Evolutionary conservation across 768 basidiomycete species (phyloP).

Genomic region (Trametes coccinea): DNA sequence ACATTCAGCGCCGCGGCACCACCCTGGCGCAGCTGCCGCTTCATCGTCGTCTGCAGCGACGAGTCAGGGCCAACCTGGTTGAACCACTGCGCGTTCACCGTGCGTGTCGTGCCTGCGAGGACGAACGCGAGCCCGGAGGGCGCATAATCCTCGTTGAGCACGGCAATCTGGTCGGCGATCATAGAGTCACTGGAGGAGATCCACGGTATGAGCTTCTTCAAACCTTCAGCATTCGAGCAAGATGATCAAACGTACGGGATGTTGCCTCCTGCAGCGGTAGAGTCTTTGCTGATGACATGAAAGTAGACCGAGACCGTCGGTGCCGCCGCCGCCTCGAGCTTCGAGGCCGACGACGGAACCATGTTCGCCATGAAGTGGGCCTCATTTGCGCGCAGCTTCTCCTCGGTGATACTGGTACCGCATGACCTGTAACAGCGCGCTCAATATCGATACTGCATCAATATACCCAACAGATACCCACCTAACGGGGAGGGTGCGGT

Average conservation of each 20-base stretch:
- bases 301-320: constrained; percentile 42
- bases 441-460: background rate
- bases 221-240: too few relatives aligned
- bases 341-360: constrained; percentile 26
- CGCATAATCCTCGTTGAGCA: constrained; percentile 45
- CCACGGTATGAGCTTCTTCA: too few relatives aligned
- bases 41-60: constrained; percentile 47
- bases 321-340: constrained; percentile 13
- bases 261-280: constrained; percentile 41
- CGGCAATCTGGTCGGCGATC: constrained; percentile 43
- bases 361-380: constrained; percentile 44
- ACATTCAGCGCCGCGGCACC: constrained; percentile 45
- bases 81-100: constrained; percentile 50
- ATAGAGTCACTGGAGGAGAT: constrained; percentile 31
- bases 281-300: constrained; percentile 45
- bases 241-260: constrained; percentile 37
- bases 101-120: constrained; percentile 45
- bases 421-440: constrained; percentile 34
- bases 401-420: constrained; percentile 40
- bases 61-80: constrained; percentile 40
- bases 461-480: background rate
- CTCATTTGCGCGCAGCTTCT: constrained; percentile 38
- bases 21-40: constrained; percentile 45
- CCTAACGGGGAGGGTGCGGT: background rate
- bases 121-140: constrained; percentile 39